phyloP scores from a whole-genome alignment of 2,329 filamentous ascomycete genomes.

The Westerdykella sp. region DNA sequence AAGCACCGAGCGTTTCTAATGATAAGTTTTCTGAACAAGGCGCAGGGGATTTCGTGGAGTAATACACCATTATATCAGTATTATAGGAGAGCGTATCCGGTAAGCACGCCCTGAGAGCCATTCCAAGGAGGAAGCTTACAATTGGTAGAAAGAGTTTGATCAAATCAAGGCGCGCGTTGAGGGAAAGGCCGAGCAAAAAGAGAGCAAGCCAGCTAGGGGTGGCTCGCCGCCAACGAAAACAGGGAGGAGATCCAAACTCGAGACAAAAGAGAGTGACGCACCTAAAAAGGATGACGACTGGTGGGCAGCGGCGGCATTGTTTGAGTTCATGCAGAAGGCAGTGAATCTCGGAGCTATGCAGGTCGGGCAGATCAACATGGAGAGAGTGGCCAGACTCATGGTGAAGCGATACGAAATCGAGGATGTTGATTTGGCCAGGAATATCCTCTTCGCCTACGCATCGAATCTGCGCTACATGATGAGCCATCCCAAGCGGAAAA shows the following conservation, averaged over 20 bases:
- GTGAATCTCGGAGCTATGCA: conserved; percentile 28
- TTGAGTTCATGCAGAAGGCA: conserved; percentile 37
- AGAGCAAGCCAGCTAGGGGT: conserved; percentile 1
- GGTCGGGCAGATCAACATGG: conserved; percentile 26
- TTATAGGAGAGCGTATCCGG: conserved; percentile 35
- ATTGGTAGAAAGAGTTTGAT: conserved; percentile 25
- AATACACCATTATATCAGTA: conserved; percentile 40
- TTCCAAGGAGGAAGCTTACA: conserved; percentile 2
- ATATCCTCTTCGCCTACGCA: conserved; percentile 33
- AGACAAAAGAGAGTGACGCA: conserved; percentile 6
- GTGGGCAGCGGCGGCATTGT: conserved; percentile 35
- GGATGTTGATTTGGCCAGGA: conserved; percentile 24
- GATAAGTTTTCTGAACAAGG: conserved; percentile 40
- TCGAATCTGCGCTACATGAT: conserved; percentile 36
- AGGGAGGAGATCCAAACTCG: conserved; percentile 1
- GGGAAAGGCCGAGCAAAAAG: conserved; percentile 19
- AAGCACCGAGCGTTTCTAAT: conserved; percentile 41
- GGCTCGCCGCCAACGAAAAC: conserved; percentile 2
- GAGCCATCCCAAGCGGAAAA: conserved; percentile 29
- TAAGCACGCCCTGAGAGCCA: conserved; percentile 6
- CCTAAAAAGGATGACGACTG: conserved; percentile 37
- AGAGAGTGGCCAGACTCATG: conserved; percentile 29
- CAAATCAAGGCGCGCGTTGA: conserved; percentile 25
- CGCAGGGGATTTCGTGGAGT: conserved; percentile 42
- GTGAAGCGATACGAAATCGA: conserved; percentile 35